phyloP scores from a whole-genome alignment of 2,329 filamentous ascomycete genomes.

The Fusarium odoratissimum region DNA sequence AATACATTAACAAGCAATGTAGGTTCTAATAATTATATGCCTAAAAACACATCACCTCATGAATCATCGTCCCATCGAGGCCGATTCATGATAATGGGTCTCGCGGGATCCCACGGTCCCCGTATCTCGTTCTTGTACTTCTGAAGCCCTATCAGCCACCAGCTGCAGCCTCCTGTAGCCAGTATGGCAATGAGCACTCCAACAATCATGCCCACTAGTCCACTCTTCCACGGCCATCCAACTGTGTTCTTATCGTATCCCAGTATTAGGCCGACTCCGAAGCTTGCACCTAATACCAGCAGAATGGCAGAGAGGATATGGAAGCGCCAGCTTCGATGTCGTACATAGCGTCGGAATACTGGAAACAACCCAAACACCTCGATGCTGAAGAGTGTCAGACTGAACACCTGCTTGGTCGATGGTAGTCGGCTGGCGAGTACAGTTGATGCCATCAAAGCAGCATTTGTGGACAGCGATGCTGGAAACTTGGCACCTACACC shows the following conservation, averaged over 20 bases:
- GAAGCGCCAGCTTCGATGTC: constrained; percentile 83
- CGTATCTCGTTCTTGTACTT: constrained; percentile 99
- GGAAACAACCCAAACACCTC: constrained; percentile 97
- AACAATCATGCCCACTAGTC: constrained; percentile 78
- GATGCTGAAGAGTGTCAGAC: constrained; percentile 93
- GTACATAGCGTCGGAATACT: constrained; percentile 92
- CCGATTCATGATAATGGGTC: constrained; percentile 83
- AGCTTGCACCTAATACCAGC: constrained; percentile 83
- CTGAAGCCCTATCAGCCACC: constrained; percentile 97
- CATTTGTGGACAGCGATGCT: constrained; percentile 88
- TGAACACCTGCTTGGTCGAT: constrained; percentile 94
- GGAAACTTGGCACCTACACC: constrained; percentile 72
- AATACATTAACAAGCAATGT: not conserved
- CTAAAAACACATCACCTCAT: constrained; percentile 11
- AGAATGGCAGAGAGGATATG: constrained; percentile 81
- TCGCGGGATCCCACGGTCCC: constrained; percentile 95
- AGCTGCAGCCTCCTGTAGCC: constrained; percentile 92
- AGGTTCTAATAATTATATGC: constrained; percentile 11
- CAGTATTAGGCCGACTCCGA: constrained; percentile 76
- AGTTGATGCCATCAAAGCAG: constrained; percentile 94
- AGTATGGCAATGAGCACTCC: constrained; percentile 80
- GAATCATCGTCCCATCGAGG: constrained; percentile 61
- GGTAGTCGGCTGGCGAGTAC: constrained; percentile 91
- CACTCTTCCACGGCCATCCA: constrained; percentile 64
- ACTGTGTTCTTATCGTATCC: constrained; percentile 55